Conservation (phyloP, 2,329 filamentous ascomycete genomes). For the Fusarium mangiferae region DNA sequence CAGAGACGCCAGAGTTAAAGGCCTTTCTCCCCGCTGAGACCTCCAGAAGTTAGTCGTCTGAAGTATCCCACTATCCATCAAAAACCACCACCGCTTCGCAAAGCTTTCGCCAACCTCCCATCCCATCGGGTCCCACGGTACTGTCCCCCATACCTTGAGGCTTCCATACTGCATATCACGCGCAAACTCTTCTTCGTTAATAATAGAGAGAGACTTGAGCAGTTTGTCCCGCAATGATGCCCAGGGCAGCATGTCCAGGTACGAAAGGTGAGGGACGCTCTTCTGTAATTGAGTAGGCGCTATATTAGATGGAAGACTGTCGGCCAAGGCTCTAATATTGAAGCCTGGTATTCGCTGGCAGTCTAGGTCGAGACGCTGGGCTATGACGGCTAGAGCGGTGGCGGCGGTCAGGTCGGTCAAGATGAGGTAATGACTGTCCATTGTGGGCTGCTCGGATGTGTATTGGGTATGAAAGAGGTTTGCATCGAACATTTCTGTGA, state of each 20-base stretch:
- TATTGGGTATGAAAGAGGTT: neutral
- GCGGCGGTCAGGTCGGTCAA: conserved; percentile 7
- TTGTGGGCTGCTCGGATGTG: neutral
- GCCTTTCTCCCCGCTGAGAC: neutral
- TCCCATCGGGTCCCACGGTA: conserved; percentile 49
- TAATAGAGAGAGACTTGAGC: conserved; percentile 4
- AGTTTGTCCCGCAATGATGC: conserved; percentile 15
- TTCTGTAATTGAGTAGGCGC: conserved; percentile 13
- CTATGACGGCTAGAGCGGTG: conserved; percentile 1
- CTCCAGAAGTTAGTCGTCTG: conserved; percentile 30
- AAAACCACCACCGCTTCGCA: conserved; percentile 39
- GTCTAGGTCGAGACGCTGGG: neutral
- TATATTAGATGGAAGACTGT: neutral
- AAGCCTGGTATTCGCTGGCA: neutral
- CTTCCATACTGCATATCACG: neutral
- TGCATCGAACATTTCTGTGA: neutral
- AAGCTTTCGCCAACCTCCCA: conserved; percentile 55
- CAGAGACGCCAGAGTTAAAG: neutral
- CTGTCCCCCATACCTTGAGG: conserved; percentile 7
- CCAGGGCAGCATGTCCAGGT: conserved; percentile 30
- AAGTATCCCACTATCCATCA: conserved; percentile 18
- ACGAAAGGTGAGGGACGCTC: conserved; percentile 4
- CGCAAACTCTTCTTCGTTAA: conserved; percentile 6
- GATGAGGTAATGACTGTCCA: conserved; percentile 4
- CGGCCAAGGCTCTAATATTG: neutral